A percentile compares a stretch with the other conserved stretches of the same genome.
Conservation (phyloP, 768 basidiomycete genomes). For the Rhizopogon sp. region DNA sequence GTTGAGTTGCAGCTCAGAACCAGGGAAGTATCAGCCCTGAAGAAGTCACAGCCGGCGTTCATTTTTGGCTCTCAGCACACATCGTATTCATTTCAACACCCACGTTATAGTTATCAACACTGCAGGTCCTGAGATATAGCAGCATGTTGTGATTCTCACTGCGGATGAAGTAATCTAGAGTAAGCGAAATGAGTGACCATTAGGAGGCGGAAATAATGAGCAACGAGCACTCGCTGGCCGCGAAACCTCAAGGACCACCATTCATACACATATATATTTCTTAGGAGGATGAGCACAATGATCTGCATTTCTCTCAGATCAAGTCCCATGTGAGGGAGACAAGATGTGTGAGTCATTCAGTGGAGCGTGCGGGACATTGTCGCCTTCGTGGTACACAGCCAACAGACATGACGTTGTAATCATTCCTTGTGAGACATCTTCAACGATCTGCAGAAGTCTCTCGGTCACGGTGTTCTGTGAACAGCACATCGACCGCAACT, state of each 20-base stretch:
- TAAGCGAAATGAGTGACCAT: neutral
- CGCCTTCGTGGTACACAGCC: neutral
- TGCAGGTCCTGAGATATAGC: neutral
- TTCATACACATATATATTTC: neutral
- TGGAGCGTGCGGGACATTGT: neutral
- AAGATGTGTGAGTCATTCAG: neutral
- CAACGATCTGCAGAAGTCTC: neutral
- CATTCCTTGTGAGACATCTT: neutral
- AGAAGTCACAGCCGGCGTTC: constrained; percentile 2
- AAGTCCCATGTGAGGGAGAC: neutral
- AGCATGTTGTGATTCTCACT: neutral
- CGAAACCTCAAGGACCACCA: neutral
- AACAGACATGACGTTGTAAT: neutral
- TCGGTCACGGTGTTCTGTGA: neutral
- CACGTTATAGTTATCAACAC: neutral
- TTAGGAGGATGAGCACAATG: neutral
- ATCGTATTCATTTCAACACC: neutral
- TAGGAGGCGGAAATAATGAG: neutral
- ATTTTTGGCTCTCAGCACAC: neutral
- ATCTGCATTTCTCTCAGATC: neutral
- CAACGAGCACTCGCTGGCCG: neutral
- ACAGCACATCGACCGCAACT: neutral
- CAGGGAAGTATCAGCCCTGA: constrained; percentile 24
- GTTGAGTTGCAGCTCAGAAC: constrained; percentile 39
- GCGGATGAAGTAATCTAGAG: neutral